Conservation (phyloP, 164 flowering plant genomes). For the Santalum album region DNA sequence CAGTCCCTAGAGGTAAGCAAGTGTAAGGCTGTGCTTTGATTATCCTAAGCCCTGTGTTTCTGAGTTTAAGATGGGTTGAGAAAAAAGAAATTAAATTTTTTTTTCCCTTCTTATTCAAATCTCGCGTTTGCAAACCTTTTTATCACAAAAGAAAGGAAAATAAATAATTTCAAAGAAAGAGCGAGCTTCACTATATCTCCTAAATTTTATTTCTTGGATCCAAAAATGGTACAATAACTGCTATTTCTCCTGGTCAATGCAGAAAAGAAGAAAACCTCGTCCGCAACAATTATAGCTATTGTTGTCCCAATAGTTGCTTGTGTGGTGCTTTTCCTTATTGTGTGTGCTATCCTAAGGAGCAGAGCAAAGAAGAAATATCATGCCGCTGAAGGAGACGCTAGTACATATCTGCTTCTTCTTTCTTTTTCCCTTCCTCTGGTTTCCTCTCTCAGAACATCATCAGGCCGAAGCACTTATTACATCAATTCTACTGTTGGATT, state of each 20-base stretch:
- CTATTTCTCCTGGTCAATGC: neutral
- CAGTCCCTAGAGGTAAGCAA: neutral
- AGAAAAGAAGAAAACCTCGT: slow-evolving; percentile 8
- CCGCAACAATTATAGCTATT: slow-evolving; percentile 9
- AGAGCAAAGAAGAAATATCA: slow-evolving; percentile 5
- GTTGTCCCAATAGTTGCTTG: slow-evolving; percentile 12
- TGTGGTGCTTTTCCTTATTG: slow-evolving; percentile 2
- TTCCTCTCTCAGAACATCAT: neutral
- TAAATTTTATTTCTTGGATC: too few relatives aligned
- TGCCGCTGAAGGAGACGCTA: neutral
- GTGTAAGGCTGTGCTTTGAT: neutral
- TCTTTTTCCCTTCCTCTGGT: neutral
- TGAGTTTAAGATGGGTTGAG: neutral
- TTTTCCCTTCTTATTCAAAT: too few relatives aligned
- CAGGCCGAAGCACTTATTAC: too few relatives aligned
- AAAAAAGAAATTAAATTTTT: neutral
- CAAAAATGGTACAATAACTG: too few relatives aligned
- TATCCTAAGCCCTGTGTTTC: too few relatives aligned
- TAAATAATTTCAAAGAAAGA: too few relatives aligned
- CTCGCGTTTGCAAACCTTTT: too few relatives aligned
- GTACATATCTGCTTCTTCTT: neutral
- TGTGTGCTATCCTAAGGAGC: slow-evolving; percentile 5
- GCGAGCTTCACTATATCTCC: too few relatives aligned
- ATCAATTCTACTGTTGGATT: neutral
- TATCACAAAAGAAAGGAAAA: too few relatives aligned